Evolutionary conservation across 306 rosid genomes (phyloP).

Genomic region (Oxytropis ochrocephala): DNA sequence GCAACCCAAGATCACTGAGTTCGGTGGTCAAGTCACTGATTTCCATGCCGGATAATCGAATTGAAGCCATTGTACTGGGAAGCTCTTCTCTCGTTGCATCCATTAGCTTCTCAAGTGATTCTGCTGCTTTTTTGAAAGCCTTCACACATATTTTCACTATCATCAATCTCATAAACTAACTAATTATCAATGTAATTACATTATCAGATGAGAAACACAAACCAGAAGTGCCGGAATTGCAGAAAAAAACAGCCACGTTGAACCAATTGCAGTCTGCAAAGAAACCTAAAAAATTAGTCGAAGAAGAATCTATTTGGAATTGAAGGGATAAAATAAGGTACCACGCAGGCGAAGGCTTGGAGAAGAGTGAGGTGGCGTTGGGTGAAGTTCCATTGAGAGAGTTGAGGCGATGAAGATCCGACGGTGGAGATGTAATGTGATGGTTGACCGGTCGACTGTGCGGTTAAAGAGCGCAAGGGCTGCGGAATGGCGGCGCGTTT

Average conservation of each 20-base stretch:
- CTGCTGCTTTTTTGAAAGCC: slow-evolving; percentile 94
- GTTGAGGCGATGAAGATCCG: slow-evolving; percentile 37
- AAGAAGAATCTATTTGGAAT: background rate
- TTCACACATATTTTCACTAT: slow-evolving; percentile 21
- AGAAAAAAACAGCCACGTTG: slow-evolving; percentile 81
- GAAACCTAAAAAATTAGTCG: background rate
- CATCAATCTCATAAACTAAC: background rate
- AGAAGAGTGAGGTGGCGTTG: slow-evolving; percentile 65
- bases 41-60: slow-evolving; percentile 94
- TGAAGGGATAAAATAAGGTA: slow-evolving; percentile 4
- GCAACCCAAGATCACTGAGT: slow-evolving; percentile 78
- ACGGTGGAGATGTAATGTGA: slow-evolving; percentile 43
- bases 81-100: slow-evolving; percentile 84
- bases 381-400: slow-evolving; percentile 48
- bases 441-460: slow-evolving; percentile 15
- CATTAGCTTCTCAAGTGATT: slow-evolving; percentile 85
- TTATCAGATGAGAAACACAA: slow-evolving; percentile 19
- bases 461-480: slow-evolving; percentile 20
- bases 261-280: slow-evolving; percentile 58
- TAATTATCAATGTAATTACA: background rate
- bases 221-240: slow-evolving; percentile 94
- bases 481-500: slow-evolving; percentile 22
- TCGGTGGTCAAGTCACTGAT: slow-evolving; percentile 81
- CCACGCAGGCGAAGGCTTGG: slow-evolving; percentile 62
- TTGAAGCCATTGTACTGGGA: slow-evolving; percentile 84